phyloP scores from a whole-genome alignment of 768 basidiomycete genomes.

The Russula sp. region DNA sequence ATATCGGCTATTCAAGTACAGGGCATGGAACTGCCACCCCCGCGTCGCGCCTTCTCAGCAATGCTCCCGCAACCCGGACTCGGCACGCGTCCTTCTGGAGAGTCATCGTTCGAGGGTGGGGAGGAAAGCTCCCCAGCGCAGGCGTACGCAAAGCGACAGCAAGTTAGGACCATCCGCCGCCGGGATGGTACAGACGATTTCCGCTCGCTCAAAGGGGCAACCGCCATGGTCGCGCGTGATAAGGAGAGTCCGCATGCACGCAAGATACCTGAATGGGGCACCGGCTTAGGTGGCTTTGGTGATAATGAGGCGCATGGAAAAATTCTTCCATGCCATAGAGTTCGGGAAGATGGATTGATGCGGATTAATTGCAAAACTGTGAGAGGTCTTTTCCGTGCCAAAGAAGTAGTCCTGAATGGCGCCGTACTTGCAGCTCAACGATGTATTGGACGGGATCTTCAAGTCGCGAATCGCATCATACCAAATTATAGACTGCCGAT shows the following conservation, averaged over 20 bases:
- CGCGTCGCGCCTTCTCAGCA: constrained; percentile 72
- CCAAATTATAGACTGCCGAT: constrained; percentile 92
- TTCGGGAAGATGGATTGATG: constrained; percentile 93
- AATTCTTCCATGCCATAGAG: constrained; percentile 87
- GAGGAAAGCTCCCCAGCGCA: constrained; percentile 75
- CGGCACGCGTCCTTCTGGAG: constrained; percentile 39
- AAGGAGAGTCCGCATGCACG: constrained; percentile 24
- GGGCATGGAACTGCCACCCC: constrained; percentile 36
- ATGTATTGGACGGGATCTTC: constrained; percentile 71
- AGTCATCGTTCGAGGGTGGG: constrained; percentile 45
- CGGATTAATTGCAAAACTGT: constrained; percentile 80
- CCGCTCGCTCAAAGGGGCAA: constrained; percentile 63
- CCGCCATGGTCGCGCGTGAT: constrained; percentile 29
- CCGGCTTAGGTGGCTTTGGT: constrained; percentile 79
- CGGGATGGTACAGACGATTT: constrained; percentile 82
- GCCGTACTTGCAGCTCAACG: constrained; percentile 53
- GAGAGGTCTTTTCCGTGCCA: constrained; percentile 29
- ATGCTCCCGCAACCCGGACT: constrained; percentile 41
- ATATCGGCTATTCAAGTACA: constrained; percentile 11
- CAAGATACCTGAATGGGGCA: constrained; percentile 35
- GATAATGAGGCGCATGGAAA: constrained; percentile 93
- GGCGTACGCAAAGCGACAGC: constrained; percentile 72
- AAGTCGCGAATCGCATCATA: constrained; percentile 57
- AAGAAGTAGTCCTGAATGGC: constrained; percentile 7
- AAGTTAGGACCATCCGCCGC: constrained; percentile 68